phyloP scores from a whole-genome alignment of 768 basidiomycete species.

The Mycena belliarum region DNA sequence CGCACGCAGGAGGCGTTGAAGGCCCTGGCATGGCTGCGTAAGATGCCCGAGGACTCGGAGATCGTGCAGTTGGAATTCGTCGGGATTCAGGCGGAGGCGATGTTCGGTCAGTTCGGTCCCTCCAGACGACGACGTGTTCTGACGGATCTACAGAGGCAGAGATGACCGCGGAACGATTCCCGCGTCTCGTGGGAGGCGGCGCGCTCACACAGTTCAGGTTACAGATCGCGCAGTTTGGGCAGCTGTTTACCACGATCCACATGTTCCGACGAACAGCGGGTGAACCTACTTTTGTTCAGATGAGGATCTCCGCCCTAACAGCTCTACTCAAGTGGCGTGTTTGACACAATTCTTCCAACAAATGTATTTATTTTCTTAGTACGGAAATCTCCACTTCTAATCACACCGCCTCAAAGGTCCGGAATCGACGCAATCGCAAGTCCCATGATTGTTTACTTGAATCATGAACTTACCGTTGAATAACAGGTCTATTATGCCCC shows the following conservation, averaged over 20 bases:
- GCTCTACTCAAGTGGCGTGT: conserved; percentile 19
- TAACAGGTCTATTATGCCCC: conserved; percentile 26
- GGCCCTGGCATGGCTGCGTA: conserved; percentile 36
- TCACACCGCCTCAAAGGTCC: conserved; percentile 17
- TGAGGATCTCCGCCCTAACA: not conserved
- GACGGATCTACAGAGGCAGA: conserved; percentile 18
- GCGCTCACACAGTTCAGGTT: conserved; percentile 21
- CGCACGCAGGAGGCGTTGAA: conserved; percentile 36
- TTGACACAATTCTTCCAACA: conserved; percentile 26
- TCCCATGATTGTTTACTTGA: not conserved
- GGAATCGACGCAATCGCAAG: conserved; percentile 28
- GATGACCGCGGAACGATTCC: conserved; percentile 22
- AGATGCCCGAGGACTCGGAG: conserved; percentile 30
- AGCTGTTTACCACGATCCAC: conserved; percentile 23
- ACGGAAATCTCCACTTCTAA: not conserved
- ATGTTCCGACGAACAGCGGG: conserved; percentile 26
- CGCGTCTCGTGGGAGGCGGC: conserved; percentile 15
- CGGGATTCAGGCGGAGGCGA: conserved; percentile 40
- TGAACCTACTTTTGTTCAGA: not conserved
- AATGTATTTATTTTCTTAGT: conserved; percentile 12
- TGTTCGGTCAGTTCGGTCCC: conserved; percentile 17
- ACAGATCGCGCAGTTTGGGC: conserved; percentile 21
- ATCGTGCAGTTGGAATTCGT: conserved; percentile 39
- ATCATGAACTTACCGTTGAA: not conserved
- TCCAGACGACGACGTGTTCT: not conserved